Conservation (phyloP, 371 early-diverging fungal genomes). For the Rhizopus sp. region DNA sequence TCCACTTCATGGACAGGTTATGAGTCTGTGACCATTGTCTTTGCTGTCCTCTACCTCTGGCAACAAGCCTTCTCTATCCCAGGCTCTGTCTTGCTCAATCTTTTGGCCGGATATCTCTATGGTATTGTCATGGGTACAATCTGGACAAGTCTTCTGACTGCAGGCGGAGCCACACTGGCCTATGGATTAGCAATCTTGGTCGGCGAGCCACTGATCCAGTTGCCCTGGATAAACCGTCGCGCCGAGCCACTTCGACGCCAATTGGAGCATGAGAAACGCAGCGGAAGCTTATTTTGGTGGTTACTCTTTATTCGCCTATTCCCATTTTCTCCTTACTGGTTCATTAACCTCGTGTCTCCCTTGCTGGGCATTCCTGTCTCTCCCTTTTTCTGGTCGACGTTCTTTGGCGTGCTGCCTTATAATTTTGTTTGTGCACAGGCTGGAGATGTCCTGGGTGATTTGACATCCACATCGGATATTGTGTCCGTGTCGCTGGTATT, state of each 20-base stretch:
- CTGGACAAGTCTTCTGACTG: constrained; percentile 46
- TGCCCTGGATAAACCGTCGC: constrained; percentile 41
- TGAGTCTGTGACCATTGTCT: constrained; percentile 37
- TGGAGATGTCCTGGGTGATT: constrained; percentile 46
- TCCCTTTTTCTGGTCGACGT: constrained; percentile 53
- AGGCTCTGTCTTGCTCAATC: constrained; percentile 48
- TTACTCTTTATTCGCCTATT: constrained; percentile 47
- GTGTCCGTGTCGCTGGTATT: constrained; percentile 39
- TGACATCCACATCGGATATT: constrained; percentile 52
- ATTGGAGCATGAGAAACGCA: constrained; percentile 28
- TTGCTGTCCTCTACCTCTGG: constrained; percentile 51
- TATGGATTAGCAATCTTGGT: constrained; percentile 43
- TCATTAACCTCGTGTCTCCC: constrained; percentile 53
- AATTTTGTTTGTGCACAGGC: constrained; percentile 53
- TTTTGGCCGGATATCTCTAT: constrained; percentile 48
- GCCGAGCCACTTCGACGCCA: constrained; percentile 35
- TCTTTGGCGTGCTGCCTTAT: constrained; percentile 51
- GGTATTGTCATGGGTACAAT: constrained; percentile 39
- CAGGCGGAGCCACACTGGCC: constrained; percentile 47
- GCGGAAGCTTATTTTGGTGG: constrained; percentile 52
- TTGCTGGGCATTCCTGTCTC: constrained; percentile 42
- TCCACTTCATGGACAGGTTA: constrained; percentile 36
- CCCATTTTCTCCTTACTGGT: constrained; percentile 57
- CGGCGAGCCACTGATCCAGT: constrained; percentile 47
- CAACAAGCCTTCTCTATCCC: constrained; percentile 56